These are phyloP conservation scores for Gnetum montanum DNA, from an alignment of 75 land plant genomes.

Conservation along the genomic window DNA sequence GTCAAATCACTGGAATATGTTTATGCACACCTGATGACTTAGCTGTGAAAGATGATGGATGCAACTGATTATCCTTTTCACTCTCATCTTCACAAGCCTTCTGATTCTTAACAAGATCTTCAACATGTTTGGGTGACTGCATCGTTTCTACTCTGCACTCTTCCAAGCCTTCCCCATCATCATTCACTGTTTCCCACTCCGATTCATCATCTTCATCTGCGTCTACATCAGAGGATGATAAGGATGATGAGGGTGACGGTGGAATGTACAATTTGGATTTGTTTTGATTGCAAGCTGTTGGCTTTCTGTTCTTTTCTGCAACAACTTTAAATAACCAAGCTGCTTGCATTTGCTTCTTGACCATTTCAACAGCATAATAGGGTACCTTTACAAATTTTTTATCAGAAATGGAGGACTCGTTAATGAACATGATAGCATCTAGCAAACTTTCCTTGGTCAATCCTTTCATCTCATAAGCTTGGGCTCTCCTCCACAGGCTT, in stretches of 20 bases:
- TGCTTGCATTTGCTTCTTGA: slow-evolving; percentile 66
- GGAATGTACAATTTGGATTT: neutral
- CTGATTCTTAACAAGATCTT: too few relatives aligned
- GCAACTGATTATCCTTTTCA: too few relatives aligned
- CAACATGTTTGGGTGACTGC: too few relatives aligned
- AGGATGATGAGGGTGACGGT: neutral
- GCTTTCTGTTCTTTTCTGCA: neutral
- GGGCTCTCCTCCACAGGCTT: slow-evolving; percentile 77
- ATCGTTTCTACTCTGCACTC: slow-evolving; percentile 1
- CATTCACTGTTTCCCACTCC: slow-evolving; percentile 7
- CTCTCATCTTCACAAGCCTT: too few relatives aligned
- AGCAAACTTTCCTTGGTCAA: slow-evolving; percentile 67
- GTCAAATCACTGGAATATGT: too few relatives aligned
- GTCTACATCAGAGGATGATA: neutral
- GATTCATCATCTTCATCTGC: slow-evolving; percentile 6
- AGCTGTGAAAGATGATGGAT: too few relatives aligned
- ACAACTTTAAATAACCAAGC: slow-evolving; percentile 44
- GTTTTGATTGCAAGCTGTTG: neutral
- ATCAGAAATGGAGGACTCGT: slow-evolving; percentile 16
- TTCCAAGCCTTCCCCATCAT: neutral
- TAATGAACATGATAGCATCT: slow-evolving; percentile 57
- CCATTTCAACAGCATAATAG: slow-evolving; percentile 49
- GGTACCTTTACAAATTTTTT: slow-evolving; percentile 24
- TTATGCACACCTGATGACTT: too few relatives aligned
- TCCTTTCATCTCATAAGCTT: slow-evolving; percentile 75